Evolutionary conservation across 1,284 basidiomycete species (phyloP), one percentile per base, ranked within the genome.

Genomic region (Anthracocystis walkeri): DNA sequence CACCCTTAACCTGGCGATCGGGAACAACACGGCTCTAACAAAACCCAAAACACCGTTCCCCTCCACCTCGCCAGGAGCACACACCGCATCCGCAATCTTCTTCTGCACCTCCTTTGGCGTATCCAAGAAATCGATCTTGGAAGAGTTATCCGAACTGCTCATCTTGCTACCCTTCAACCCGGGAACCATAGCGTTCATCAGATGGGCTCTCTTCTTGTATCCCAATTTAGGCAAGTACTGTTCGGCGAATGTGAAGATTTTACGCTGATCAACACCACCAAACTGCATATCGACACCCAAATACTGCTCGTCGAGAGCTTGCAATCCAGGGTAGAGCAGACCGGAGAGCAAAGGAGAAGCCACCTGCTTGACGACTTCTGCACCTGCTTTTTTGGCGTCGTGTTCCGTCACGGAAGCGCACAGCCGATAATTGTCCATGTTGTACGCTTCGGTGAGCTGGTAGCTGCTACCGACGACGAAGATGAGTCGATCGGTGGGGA

Each of bases 181-280:
- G 21, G 97, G 96, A 0, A 99, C 95, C 96, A 99, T 99, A 16
- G 90, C 88, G 87, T 97, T 99, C 96, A 99, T 99, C 40, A 99
- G 88, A 86, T 99, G 96, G 0, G 95, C 93, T 49, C 97, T 93
- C 87, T 98, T 97, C 55, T 88, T 88, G 87, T 98, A 99, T 27
- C 97, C 96, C 23, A 99, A 89, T 69, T 91, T 90, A 3, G 96
- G 97, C 58, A 99, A 91, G 89, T 94, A 95, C 82, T 92, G 90
- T 82, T 98, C 95, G 10, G 97, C 96, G 84, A 96, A 96, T 35
- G 94, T 97, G 87, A 99, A 99, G 86, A 99, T 99, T 88, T 99
- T 99, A 65, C 97, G 91, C 93, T 97, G 96, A 85, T 99, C 97
- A 8, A 95, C 91, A 70, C 97, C 96, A 31, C 97, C 97, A 77